These are phyloP conservation scores for Iris pallida DNA, from an alignment of 116 monocot genomes.

Conservation along the genomic window DNA sequence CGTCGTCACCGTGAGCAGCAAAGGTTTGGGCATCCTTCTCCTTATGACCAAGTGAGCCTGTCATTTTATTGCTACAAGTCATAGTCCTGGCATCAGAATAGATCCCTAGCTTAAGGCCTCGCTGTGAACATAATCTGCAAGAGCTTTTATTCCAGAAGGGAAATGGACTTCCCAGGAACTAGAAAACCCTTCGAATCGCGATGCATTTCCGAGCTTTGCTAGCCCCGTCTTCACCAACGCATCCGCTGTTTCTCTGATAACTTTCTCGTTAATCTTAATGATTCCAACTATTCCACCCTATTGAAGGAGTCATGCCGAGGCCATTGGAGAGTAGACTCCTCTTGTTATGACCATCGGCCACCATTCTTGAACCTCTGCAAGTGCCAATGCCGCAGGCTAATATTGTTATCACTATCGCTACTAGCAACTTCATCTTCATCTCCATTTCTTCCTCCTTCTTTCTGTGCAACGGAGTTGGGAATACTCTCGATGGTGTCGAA, in stretches of 20 bases:
- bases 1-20: too few species aligned
- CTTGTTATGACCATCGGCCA: conserved; percentile 1
- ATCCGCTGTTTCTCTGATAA: conserved; percentile 65
- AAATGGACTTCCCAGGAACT: conserved; percentile 45
- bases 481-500: too few species aligned
- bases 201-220: conserved; percentile 32
- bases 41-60: conserved; percentile 58
- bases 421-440: background rate
- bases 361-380: background rate
- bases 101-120: conserved; percentile 72
- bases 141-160: conserved; percentile 67
- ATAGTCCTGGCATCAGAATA: conserved; percentile 58
- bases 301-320: conserved; percentile 31
- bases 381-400: background rate
- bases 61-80: conserved; percentile 46
- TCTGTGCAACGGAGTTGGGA: too few species aligned
- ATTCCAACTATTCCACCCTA: conserved; percentile 89
- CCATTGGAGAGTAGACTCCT: conserved; percentile 34
- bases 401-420: background rate
- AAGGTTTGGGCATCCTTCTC: conserved; percentile 52
- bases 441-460: background rate
- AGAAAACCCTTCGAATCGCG: conserved; percentile 52
- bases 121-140: conserved; percentile 71
- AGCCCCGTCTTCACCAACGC: conserved; percentile 36
- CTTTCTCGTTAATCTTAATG: conserved; percentile 49